Percentiles rank a stretch among this genome's conserved stretches.
Conservation (phyloP, 345 rosid genomes). For the Mallotus nudiflorus region DNA sequence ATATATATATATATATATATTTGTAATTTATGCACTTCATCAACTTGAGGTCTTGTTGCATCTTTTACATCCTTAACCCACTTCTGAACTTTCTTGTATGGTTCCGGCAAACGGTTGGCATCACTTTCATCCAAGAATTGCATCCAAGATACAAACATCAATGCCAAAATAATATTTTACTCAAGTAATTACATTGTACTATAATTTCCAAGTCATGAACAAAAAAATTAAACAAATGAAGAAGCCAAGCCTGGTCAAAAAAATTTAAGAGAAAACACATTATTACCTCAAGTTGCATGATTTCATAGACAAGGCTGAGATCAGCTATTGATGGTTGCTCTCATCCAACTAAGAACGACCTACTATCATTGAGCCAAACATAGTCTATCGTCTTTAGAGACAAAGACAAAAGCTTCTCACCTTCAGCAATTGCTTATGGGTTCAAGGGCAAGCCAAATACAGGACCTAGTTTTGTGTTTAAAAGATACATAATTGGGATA, state of each 20-base stretch:
- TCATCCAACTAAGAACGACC: slow-evolving; percentile 62
- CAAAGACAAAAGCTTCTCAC: slow-evolving; percentile 47
- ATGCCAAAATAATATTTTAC: neutral
- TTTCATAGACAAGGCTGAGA: slow-evolving; percentile 78
- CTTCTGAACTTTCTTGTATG: slow-evolving; percentile 63
- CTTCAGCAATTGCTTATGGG: slow-evolving; percentile 64
- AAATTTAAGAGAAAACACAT: neutral
- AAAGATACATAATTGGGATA: slow-evolving; percentile 48
- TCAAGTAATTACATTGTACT: neutral
- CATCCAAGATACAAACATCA: neutral
- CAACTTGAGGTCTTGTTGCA: slow-evolving; percentile 67
- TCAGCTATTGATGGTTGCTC: slow-evolving; percentile 84
- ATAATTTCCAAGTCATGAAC: too few relatives aligned
- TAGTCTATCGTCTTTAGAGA: slow-evolving; percentile 63
- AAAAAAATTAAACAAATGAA: neutral
- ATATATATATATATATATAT: too few relatives aligned
- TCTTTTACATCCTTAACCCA: slow-evolving; percentile 71
- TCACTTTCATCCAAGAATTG: slow-evolving; percentile 68
- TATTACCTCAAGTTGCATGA: slow-evolving; percentile 72
- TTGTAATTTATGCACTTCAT: slow-evolving; percentile 57
- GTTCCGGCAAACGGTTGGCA: slow-evolving; percentile 48
- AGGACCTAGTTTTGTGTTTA: slow-evolving; percentile 52
- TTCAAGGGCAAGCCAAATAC: slow-evolving; percentile 49
- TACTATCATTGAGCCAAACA: slow-evolving; percentile 73
- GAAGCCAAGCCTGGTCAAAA: neutral